Evolutionary conservation across 129 eudicot species (phyloP), one percentile per base, ranked within the genome.

Genomic region (Mikania micrantha): DNA sequence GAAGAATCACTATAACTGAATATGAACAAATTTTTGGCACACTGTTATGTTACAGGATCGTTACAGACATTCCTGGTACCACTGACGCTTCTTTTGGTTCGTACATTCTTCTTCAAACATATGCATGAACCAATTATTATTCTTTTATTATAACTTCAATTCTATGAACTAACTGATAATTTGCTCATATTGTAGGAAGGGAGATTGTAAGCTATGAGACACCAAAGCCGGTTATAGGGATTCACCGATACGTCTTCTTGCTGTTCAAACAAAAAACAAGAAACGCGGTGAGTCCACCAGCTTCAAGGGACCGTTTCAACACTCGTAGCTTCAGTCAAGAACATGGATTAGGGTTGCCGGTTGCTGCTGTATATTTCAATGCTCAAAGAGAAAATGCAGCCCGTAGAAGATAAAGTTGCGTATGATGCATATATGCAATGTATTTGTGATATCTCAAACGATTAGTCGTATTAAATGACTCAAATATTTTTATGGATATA

Each of bases 361-460:
- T 87, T 48, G 97, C 97, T 27, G 95, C 86, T 4, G 87, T 87
- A 5, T 91, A 87, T 83, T 91, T 85, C 88, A 91, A 91, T 81
- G 97, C 97, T 10, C 96, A 91, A 60, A 77, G 97, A 79, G 97
- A 87, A 72, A 91, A 88, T 77, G 97, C 97, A 4, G 88, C 93
- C 8, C 87, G 97, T 70, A 73, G 90, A 83, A 81, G 97, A 85
- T 90, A 66, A 76, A 15, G 9, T 22, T 11, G 27, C n/a, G 8
- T 40, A 42, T 59, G 41, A 59, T 58, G 34, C 60, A 47, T 45
- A 75, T 74, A 67, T 32, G 9, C 36, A 35, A 59, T 39, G 7
- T 32, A 16, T 42, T 61, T 35, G 61, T 60, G 49, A 15, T 15
- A 21, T 60, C 27, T 60, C 35, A 71, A 16, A 60, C 24, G 68